Evolutionary conservation across 106 monocot genomes (phyloP).

Genomic region (Dioscorea alata): DNA sequence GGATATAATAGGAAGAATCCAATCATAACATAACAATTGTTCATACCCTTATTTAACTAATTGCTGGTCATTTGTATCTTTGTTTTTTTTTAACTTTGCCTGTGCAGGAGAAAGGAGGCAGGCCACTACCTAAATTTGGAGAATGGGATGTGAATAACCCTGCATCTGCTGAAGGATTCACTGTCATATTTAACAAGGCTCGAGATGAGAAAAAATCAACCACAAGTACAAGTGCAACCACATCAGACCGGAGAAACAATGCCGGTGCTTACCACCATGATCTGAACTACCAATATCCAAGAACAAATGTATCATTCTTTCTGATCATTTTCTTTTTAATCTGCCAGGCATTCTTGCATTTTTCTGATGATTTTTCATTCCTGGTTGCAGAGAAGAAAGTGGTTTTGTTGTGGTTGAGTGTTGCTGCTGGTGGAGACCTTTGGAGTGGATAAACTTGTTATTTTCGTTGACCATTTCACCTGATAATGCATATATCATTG

Average conservation of each 20-base stretch:
- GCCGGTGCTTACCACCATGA: slow-evolving; percentile 18
- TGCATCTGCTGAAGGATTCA: slow-evolving; percentile 79
- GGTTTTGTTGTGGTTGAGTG: slow-evolving; percentile 61
- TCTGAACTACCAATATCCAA: slow-evolving; percentile 19
- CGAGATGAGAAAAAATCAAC: slow-evolving; percentile 70
- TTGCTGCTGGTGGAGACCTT: neutral
- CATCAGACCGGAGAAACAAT: slow-evolving; percentile 10
- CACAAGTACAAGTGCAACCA: neutral
- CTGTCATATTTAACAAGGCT: slow-evolving; percentile 82
- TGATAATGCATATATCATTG: slow-evolving; percentile 1
- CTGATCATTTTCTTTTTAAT: neutral
- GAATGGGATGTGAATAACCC: slow-evolving; percentile 95
- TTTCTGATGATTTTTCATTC: neutral
- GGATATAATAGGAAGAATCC: no score
- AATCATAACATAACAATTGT: no score
- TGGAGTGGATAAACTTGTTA: neutral
- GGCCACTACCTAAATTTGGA: slow-evolving; percentile 71
- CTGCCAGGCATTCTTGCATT: neutral
- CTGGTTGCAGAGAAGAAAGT: slow-evolving; percentile 41
- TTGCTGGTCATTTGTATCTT: no score
- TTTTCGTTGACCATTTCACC: no score
- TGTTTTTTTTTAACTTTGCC: no score
- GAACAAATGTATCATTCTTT: slow-evolving; percentile 36
- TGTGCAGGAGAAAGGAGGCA: slow-evolving; percentile 40
- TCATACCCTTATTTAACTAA: no score